These are phyloP conservation scores for Talaromyces sp. DNA, from an alignment of 2,329 filamentous ascomycete species.

Conservation along the genomic window DNA sequence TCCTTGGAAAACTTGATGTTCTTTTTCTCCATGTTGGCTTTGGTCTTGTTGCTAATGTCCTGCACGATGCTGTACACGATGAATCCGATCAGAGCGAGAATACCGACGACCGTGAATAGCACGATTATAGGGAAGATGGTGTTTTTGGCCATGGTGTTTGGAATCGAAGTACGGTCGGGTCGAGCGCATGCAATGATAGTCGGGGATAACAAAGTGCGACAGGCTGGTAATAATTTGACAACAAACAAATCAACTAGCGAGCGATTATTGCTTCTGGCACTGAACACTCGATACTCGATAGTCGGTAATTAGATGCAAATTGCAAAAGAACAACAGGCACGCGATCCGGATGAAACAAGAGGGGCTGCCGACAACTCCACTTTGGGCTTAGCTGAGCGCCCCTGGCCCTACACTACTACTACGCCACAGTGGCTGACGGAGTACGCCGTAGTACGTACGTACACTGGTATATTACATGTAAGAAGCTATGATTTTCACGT, in stretches of 20 bases:
- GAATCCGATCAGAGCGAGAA: constrained; percentile 50
- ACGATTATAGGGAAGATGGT: constrained; percentile 50
- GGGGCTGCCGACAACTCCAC: background rate
- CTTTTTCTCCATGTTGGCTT: constrained; percentile 58
- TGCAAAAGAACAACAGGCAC: background rate
- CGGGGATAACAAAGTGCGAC: background rate
- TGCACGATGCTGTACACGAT: constrained; percentile 54
- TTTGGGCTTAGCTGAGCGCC: background rate
- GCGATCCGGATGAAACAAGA: background rate
- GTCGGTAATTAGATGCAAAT: background rate
- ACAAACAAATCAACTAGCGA: background rate
- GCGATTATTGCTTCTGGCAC: background rate
- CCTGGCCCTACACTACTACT: no score
- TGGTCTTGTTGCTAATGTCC: constrained; percentile 52
- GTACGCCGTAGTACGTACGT: no score
- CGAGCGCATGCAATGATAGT: background rate
- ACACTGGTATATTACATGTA: no score
- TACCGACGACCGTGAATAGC: constrained; percentile 48
- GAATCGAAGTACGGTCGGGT: background rate
- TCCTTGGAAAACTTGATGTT: constrained; percentile 56
- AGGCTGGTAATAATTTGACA: background rate
- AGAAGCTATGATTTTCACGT: no score
- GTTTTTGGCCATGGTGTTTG: constrained; percentile 21
- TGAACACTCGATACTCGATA: background rate
- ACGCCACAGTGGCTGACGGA: no score